A percentile compares a stretch with the other conserved stretches of the same genome.
phyloP scores from a whole-genome alignment of 2,329 filamentous ascomycete genomes.

The Cylindrodendrum hubeiense region DNA sequence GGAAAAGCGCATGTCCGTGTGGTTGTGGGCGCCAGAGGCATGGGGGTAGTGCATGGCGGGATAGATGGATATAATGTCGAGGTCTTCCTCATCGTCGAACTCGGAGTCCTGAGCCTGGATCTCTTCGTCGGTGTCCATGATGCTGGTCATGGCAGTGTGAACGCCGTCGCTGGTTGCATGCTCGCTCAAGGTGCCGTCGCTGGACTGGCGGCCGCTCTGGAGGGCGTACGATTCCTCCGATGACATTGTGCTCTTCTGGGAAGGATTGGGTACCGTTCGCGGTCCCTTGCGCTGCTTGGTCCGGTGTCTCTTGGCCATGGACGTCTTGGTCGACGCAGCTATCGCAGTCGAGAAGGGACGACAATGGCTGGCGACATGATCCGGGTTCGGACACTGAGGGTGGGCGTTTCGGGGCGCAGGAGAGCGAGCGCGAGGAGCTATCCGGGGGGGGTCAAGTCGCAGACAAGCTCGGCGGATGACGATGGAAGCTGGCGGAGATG shows the following conservation, averaged over 20 bases:
- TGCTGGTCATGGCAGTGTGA: conserved; percentile 54
- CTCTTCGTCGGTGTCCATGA: conserved; percentile 51
- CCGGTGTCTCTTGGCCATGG: conserved; percentile 53
- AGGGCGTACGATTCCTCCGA: conserved; percentile 47
- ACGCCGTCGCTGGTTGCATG: conserved; percentile 48
- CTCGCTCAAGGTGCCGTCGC: conserved; percentile 50
- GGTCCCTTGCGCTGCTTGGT: conserved; percentile 45
- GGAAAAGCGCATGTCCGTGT: conserved; percentile 51
- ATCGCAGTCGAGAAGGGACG: conserved; percentile 35
- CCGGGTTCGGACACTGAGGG: conserved; percentile 26
- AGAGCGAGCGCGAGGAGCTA: conserved; percentile 27
- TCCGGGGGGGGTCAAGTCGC: neutral
- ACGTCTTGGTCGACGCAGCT: conserved; percentile 33
- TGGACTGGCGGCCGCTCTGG: conserved; percentile 48
- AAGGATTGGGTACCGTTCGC: conserved; percentile 37
- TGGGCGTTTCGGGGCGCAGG: conserved; percentile 29
- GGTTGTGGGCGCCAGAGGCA: conserved; percentile 51
- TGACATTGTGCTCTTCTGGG: conserved; percentile 47
- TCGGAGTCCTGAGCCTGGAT: conserved; percentile 37
- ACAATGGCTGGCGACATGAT: conserved; percentile 39
- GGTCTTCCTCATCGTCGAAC: conserved; percentile 45
- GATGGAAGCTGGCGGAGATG: neutral
- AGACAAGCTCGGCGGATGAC: neutral
- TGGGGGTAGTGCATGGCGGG: conserved; percentile 55
- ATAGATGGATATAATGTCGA: conserved; percentile 60